These are phyloP conservation scores for Chytriomyces confervae DNA, from an alignment of 192 early-diverging fungal genomes.

Conservation along the genomic window DNA sequence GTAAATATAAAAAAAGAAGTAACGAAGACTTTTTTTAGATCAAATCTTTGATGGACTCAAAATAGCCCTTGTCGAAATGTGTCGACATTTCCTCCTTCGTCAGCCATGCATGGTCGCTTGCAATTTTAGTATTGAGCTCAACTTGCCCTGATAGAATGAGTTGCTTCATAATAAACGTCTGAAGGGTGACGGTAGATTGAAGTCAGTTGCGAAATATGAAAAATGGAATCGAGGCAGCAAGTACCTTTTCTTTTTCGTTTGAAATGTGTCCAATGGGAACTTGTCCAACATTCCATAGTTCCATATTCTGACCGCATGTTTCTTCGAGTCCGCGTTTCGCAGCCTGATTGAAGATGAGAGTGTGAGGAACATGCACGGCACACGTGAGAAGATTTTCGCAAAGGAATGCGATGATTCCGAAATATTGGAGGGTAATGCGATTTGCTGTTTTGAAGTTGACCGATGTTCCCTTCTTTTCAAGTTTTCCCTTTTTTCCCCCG, in stretches of 20 bases:
- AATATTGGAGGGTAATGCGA: no score
- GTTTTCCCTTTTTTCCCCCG: no score
- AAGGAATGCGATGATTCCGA: no score
- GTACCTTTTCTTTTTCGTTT: slow-evolving; percentile 13
- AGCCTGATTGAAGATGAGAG: slow-evolving; percentile 51
- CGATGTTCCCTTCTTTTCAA: no score
- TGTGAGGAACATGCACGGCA: no score
- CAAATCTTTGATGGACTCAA: slow-evolving; percentile 23
- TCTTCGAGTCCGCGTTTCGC: slow-evolving; percentile 74
- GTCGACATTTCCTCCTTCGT: slow-evolving; percentile 68
- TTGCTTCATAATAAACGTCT: slow-evolving; percentile 88
- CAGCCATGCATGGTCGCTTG: slow-evolving; percentile 75
- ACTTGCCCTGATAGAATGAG: slow-evolving; percentile 81
- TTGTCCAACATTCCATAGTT: slow-evolving; percentile 85
- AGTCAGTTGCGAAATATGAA: background rate
- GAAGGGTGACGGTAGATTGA: background rate
- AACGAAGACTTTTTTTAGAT: background rate
- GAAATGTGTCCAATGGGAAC: slow-evolving; percentile 75
- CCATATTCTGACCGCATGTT: slow-evolving; percentile 76
- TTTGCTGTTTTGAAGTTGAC: no score
- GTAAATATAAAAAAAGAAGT: background rate
- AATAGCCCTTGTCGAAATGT: slow-evolving; percentile 32
- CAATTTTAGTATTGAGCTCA: slow-evolving; percentile 60
- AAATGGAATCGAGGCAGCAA: background rate
- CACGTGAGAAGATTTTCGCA: no score